phyloP scores from a whole-genome alignment of 345 rosid species.

The Diplotaxis tenuifolia region DNA sequence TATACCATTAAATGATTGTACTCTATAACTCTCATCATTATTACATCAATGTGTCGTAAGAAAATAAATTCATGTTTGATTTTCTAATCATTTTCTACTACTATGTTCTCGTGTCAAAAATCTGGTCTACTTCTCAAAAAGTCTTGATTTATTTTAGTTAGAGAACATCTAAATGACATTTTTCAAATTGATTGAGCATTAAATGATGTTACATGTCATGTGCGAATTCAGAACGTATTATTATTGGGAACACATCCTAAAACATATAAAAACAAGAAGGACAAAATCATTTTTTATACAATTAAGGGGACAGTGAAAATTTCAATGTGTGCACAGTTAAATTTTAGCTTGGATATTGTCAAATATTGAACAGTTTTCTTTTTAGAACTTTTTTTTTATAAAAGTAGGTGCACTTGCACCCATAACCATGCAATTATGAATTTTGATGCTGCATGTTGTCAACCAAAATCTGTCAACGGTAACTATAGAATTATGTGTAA shows the following conservation, averaged over 20 bases:
- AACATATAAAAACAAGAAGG: too few relatives aligned
- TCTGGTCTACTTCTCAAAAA: neutral
- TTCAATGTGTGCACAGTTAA: too few relatives aligned
- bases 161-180: neutral
- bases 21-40: constrained; percentile 30
- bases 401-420: too few relatives aligned
- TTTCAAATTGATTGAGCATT: constrained; percentile 8
- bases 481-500: too few relatives aligned
- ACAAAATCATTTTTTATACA: too few relatives aligned
- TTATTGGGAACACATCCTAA: too few relatives aligned
- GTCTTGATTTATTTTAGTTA: neutral
- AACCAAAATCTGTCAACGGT: neutral
- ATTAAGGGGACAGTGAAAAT: too few relatives aligned
- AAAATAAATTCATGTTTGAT: neutral
- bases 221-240: too few relatives aligned
- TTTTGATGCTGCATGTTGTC: neutral
- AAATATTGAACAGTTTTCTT: too few relatives aligned
- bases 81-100: neutral
- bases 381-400: too few relatives aligned
- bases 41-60: constrained; percentile 30
- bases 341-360: too few relatives aligned
- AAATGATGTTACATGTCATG: neutral
- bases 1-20: constrained; percentile 17
- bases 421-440: too few relatives aligned
- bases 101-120: neutral